Conservation (phyloP, 306 rosid genomes). For the Purshia tridentata region DNA sequence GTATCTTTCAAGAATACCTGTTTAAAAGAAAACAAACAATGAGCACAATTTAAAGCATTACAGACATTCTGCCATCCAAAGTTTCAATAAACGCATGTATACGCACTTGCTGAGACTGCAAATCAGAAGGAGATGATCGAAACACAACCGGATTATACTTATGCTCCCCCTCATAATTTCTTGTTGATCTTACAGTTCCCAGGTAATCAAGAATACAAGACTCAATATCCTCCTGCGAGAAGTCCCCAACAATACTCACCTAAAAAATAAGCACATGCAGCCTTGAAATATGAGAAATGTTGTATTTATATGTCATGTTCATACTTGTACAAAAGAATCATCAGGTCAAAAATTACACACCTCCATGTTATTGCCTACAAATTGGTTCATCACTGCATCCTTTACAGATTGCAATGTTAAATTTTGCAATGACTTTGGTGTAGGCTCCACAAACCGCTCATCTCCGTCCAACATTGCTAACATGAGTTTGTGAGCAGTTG, state of each 20-base stretch:
- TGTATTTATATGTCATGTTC: constrained; percentile 18
- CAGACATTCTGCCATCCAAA: constrained; percentile 1
- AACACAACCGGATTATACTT: constrained; percentile 58
- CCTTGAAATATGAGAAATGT: constrained; percentile 16
- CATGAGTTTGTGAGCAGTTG: constrained; percentile 99
- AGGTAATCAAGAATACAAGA: constrained; percentile 94
- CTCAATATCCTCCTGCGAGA: constrained; percentile 84
- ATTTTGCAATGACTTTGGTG: constrained; percentile 80
- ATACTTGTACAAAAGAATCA: neutral
- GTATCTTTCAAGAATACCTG: constrained; percentile 95
- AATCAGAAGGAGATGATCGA: constrained; percentile 66
- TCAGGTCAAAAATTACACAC: constrained; percentile 34
- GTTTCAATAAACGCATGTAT: neutral
- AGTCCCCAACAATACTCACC: constrained; percentile 95
- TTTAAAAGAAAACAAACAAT: constrained; percentile 18
- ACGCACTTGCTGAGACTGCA: constrained; percentile 92
- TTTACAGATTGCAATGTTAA: constrained; percentile 82
- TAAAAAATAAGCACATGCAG: constrained; percentile 26
- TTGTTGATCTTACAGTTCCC: constrained; percentile 71
- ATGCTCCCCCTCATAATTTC: constrained; percentile 33
- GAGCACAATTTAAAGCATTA: constrained; percentile 16
- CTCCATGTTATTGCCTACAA: constrained; percentile 96
- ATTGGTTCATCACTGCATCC: constrained; percentile 91
- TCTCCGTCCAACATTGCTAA: constrained; percentile 94
- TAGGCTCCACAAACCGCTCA: constrained; percentile 94